A percentile compares a stretch with the other conserved stretches of the same genome.
phyloP scores from a whole-genome alignment of 805 yeast species.

The Saturnispora sanitii region DNA sequence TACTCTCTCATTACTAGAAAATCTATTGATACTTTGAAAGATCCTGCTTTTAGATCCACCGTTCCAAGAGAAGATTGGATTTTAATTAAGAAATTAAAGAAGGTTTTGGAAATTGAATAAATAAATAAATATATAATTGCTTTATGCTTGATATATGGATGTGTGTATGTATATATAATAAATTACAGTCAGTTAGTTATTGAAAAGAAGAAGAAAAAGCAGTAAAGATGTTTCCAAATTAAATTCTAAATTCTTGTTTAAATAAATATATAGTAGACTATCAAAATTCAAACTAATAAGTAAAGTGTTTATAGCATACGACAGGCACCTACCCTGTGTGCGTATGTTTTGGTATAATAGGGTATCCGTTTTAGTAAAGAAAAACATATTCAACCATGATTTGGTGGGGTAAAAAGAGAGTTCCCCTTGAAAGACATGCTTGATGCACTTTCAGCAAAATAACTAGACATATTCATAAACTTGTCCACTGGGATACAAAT shows the following conservation, averaged over 20 bases:
- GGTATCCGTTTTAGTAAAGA: no score
- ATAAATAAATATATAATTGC: no score
- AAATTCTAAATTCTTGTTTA: no score
- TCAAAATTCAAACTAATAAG: no score
- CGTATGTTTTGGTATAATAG: no score
- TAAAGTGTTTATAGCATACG: no score
- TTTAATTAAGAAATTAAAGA: slow-evolving; percentile 77
- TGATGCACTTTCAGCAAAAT: not conserved
- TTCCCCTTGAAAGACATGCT: slow-evolving; percentile 7
- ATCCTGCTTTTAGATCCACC: slow-evolving; percentile 91
- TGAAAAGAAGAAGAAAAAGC: no score
- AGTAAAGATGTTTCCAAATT: no score
- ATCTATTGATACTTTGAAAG: slow-evolving; percentile 95
- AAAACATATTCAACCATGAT: no score
- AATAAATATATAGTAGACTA: no score
- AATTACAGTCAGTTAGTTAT: not conserved
- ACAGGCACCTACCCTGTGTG: no score
- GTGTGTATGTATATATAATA: not conserved
- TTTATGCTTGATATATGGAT: not conserved
- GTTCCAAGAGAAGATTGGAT: slow-evolving; percentile 96
- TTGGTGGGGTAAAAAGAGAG: no score
- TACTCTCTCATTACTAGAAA: slow-evolving; percentile 86
- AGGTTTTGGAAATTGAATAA: slow-evolving; percentile 63
- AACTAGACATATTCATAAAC: not conserved
- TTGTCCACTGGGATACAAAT: slow-evolving; percentile 11